Conservation (phyloP, 2,329 filamentous ascomycete genomes). For the Pezicula carpinea region DNA sequence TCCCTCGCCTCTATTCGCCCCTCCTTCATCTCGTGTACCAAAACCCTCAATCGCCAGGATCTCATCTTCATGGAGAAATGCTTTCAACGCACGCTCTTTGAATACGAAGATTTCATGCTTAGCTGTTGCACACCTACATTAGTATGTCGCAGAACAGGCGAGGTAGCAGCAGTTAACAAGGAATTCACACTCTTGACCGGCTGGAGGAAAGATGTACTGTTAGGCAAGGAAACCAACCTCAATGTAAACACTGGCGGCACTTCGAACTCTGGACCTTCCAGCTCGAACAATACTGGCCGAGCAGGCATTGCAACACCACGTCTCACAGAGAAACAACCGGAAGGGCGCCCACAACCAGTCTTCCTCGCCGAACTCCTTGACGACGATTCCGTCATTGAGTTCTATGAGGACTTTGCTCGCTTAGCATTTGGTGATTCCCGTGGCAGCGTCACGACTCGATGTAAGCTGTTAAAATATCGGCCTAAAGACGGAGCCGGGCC, state of each 20-base stretch:
- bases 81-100: constrained; percentile 86
- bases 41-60: constrained; percentile 82
- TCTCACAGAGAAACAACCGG: constrained; percentile 33
- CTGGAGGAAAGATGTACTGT: constrained; percentile 84
- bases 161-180: constrained; percentile 92
- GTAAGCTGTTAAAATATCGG: constrained; percentile 86
- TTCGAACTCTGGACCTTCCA: constrained; percentile 32
- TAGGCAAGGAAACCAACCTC: constrained; percentile 81
- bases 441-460: constrained; percentile 77
- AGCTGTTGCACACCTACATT: constrained; percentile 86
- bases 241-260: constrained; percentile 67
- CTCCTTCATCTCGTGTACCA: constrained; percentile 87
- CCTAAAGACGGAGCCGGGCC: constrained; percentile 52
- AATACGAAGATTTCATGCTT: constrained; percentile 90
- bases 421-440: constrained; percentile 89
- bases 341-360: constrained; percentile 65
- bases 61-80: constrained; percentile 97
- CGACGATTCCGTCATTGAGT: constrained; percentile 87
- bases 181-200: constrained; percentile 95
- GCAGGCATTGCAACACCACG: constrained; percentile 47
- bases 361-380: constrained; percentile 91
- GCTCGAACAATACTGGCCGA: constrained; percentile 32
- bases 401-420: constrained; percentile 92
- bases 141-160: constrained; percentile 85
- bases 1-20: constrained; percentile 85